phyloP scores from a whole-genome alignment of 805 yeast species.

The Candida maris region DNA sequence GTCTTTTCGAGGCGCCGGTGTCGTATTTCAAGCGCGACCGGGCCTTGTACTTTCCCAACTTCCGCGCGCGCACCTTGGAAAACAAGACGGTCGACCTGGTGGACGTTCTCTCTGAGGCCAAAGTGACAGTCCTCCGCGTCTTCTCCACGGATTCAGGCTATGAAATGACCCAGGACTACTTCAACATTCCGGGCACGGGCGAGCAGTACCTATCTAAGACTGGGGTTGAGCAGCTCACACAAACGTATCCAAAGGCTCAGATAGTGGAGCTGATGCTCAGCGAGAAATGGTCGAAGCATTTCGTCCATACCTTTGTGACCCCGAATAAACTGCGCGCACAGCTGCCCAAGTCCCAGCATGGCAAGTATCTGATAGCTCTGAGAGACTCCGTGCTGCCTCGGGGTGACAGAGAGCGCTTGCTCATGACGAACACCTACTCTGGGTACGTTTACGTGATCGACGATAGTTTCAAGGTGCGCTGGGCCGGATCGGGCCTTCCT shows the following conservation, averaged over 20 bases:
- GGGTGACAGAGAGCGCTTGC: conserved; percentile 53
- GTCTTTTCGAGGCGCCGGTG: conserved; percentile 79
- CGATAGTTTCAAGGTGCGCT: conserved; percentile 66
- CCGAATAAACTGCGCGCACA: conserved; percentile 35
- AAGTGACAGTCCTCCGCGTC: conserved; percentile 61
- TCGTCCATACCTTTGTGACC: conserved; percentile 52
- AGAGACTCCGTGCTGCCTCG: conserved; percentile 57
- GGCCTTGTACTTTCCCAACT: conserved; percentile 79
- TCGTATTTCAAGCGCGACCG: conserved; percentile 70
- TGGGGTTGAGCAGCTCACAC: conserved; percentile 39
- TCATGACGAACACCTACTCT: conserved; percentile 70
- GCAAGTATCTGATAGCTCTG: conserved; percentile 55
- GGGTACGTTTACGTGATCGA: conserved; percentile 86
- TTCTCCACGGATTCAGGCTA: conserved; percentile 71
- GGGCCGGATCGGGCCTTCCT: conserved; percentile 89
- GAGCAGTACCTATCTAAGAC: conserved; percentile 37
- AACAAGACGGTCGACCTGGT: conserved; percentile 33
- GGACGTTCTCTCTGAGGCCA: conserved; percentile 40
- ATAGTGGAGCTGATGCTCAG: conserved; percentile 74
- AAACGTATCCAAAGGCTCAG: conserved; percentile 52
- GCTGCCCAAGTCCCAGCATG: conserved; percentile 33
- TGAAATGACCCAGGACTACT: conserved; percentile 58
- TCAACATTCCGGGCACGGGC: conserved; percentile 42
- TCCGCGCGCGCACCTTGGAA: conserved; percentile 52
- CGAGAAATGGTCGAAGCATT: conserved; percentile 67